A percentile compares a stretch with the other conserved stretches of the same genome.
These are phyloP conservation scores for Gastrolobium bilobum DNA, from an alignment of 306 rosid species.

Conservation along the genomic window DNA sequence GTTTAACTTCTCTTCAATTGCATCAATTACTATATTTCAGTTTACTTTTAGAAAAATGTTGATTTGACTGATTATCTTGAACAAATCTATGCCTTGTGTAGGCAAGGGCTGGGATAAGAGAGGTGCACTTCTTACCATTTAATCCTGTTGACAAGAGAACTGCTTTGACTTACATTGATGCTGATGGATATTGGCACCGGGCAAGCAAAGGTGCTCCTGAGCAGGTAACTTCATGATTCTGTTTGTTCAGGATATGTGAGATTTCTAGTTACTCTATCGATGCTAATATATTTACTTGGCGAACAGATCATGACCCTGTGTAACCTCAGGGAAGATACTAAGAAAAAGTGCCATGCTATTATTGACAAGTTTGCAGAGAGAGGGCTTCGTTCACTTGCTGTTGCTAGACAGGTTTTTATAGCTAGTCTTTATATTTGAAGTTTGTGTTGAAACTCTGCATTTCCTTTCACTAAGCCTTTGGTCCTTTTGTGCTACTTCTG, in stretches of 20 bases:
- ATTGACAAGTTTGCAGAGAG: constrained; percentile 98
- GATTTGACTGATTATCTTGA: constrained; percentile 11
- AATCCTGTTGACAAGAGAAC: constrained; percentile 99
- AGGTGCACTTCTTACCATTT: constrained; percentile 92
- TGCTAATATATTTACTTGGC: constrained; percentile 41
- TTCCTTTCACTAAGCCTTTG: constrained; percentile 3
- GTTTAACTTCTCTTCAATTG: constrained; percentile 51
- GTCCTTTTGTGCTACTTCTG: constrained; percentile 26
- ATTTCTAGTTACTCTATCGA: background rate
- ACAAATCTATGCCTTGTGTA: constrained; percentile 43
- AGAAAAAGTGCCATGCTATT: constrained; percentile 71
- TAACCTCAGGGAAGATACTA: constrained; percentile 86
- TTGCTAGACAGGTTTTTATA: constrained; percentile 85
- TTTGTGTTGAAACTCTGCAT: constrained; percentile 1
- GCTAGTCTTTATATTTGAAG: constrained; percentile 17
- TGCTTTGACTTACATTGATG: constrained; percentile 94
- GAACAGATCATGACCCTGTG: constrained; percentile 77
- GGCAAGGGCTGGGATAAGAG: constrained; percentile 94
- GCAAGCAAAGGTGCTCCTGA: constrained; percentile 99
- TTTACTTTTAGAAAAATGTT: constrained; percentile 26
- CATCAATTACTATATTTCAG: constrained; percentile 5
- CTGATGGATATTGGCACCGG: constrained; percentile 87
- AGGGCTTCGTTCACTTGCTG: constrained; percentile 96
- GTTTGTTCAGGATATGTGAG: constrained; percentile 23
- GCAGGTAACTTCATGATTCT: constrained; percentile 66